Percentiles rank a stretch among this genome's conserved stretches.
These are phyloP conservation scores for Starmera quercuum DNA, from an alignment of 805 yeast species.

Conservation along the genomic window DNA sequence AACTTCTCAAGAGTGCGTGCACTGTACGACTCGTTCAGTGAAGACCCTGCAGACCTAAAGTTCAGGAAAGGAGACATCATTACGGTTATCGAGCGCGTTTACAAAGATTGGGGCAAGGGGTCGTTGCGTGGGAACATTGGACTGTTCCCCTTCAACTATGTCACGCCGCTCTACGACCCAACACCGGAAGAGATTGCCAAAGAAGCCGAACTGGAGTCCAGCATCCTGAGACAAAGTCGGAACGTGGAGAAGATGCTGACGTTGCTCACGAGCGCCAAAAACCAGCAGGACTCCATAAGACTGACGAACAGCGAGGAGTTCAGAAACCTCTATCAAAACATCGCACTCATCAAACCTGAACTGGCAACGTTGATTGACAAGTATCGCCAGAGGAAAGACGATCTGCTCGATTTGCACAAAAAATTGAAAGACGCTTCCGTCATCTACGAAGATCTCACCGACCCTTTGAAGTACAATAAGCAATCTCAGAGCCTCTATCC, in stretches of 20 bases:
- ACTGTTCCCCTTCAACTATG: constrained; percentile 89
- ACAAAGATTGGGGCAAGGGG: constrained; percentile 96
- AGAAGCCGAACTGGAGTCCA: constrained; percentile 43
- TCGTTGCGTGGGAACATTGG: constrained; percentile 75
- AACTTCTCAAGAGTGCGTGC: constrained; percentile 69
- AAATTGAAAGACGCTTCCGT: constrained; percentile 64
- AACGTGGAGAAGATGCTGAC: constrained; percentile 68
- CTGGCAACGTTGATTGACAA: constrained; percentile 71
- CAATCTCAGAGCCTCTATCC: constrained; percentile 3
- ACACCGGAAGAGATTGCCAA: constrained; percentile 48
- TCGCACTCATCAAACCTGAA: constrained; percentile 66
- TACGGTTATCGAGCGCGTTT: constrained; percentile 78
- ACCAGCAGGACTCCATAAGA: constrained; percentile 22
- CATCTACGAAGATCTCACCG: constrained; percentile 63
- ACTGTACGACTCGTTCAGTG: constrained; percentile 68
- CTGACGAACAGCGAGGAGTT: constrained; percentile 55
- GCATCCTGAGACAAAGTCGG: constrained; percentile 43
- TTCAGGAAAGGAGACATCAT: constrained; percentile 85
- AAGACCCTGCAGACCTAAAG: constrained; percentile 81
- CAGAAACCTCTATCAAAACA: constrained; percentile 62
- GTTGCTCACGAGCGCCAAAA: constrained; percentile 33
- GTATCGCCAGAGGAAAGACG: constrained; percentile 71
- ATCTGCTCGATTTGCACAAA: constrained; percentile 60
- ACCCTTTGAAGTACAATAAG: constrained; percentile 25
- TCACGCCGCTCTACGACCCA: constrained; percentile 65